These are phyloP conservation scores for Ambrosiella beaveri DNA, from an alignment of 2,329 filamentous ascomycete genomes.

Conservation along the genomic window DNA sequence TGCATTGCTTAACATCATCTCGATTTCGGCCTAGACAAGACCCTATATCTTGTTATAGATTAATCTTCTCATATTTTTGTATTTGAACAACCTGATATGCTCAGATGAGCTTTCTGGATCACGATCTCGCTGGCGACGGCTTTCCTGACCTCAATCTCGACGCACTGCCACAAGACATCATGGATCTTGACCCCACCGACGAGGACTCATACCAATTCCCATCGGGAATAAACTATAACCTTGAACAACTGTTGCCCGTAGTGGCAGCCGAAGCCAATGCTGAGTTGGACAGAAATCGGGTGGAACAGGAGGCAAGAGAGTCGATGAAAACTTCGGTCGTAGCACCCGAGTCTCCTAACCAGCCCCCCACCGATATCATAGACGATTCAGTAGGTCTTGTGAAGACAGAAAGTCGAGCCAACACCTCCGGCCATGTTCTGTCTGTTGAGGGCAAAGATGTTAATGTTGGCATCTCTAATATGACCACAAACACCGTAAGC, in stretches of 20 bases:
- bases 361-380: neutral
- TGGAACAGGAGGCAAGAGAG: no score
- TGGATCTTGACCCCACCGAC: neutral
- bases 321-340: neutral
- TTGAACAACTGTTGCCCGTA: neutral
- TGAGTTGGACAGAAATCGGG: neutral
- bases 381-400: neutral
- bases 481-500: no score
- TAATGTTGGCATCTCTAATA: no score
- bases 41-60: neutral
- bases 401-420: no score
- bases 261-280: neutral
- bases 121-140: neutral
- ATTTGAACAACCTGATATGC: neutral
- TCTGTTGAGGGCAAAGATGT: neutral
- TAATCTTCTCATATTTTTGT: neutral
- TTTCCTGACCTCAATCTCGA: neutral
- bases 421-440: no score
- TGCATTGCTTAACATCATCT: no score
- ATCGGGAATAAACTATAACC: neutral
- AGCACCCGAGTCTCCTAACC: neutral
- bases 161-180: neutral
- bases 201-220: neutral
- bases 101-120: neutral
- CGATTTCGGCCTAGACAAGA: no score